Conservation (phyloP, 208 protist genomes). For the Leishmania amazonensis region DNA sequence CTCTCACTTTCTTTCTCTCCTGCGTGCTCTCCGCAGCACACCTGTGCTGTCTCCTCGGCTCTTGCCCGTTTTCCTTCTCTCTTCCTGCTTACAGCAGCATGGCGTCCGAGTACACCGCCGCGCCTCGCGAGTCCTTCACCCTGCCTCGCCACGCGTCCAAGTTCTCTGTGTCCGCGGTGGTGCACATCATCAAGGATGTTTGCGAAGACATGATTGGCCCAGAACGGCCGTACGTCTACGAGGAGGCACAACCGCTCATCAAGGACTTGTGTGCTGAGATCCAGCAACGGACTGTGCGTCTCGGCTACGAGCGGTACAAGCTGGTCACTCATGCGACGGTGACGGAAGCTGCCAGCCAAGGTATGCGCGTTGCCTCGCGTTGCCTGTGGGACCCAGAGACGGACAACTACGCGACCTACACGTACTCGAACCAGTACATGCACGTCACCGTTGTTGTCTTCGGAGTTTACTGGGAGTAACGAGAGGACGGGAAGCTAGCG, state of each 20-base stretch:
- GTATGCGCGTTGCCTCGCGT: slow-evolving; percentile 83
- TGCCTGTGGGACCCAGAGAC: slow-evolving; percentile 92
- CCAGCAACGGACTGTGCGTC: slow-evolving; percentile 83
- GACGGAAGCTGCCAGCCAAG: slow-evolving; percentile 83
- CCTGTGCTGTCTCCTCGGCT: slow-evolving; percentile 18
- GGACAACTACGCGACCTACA: slow-evolving; percentile 89
- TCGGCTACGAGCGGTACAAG: slow-evolving; percentile 93
- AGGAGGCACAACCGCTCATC: slow-evolving; percentile 76
- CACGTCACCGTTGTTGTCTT: slow-evolving; percentile 77
- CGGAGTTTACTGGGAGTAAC: slow-evolving; percentile 85
- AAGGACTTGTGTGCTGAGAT: slow-evolving; percentile 90
- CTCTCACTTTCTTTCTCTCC: background rate
- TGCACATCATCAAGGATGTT: slow-evolving; percentile 76
- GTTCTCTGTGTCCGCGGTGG: slow-evolving; percentile 80
- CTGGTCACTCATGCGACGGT: slow-evolving; percentile 87
- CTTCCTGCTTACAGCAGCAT: slow-evolving; percentile 6
- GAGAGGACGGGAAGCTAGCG: background rate
- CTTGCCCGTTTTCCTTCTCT: slow-evolving; percentile 20
- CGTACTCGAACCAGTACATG: slow-evolving; percentile 77
- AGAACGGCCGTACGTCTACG: slow-evolving; percentile 66
- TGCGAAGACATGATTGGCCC: slow-evolving; percentile 73
- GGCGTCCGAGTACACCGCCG: slow-evolving; percentile 50
- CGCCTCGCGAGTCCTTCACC: slow-evolving; percentile 58
- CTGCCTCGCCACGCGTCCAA: slow-evolving; percentile 70
- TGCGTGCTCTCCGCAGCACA: background rate